Evolutionary conservation across 2,329 filamentous ascomycete species (phyloP), one percentile per base, ranked within the genome.

Genomic region (Ascochyta viciae-villosae): DNA sequence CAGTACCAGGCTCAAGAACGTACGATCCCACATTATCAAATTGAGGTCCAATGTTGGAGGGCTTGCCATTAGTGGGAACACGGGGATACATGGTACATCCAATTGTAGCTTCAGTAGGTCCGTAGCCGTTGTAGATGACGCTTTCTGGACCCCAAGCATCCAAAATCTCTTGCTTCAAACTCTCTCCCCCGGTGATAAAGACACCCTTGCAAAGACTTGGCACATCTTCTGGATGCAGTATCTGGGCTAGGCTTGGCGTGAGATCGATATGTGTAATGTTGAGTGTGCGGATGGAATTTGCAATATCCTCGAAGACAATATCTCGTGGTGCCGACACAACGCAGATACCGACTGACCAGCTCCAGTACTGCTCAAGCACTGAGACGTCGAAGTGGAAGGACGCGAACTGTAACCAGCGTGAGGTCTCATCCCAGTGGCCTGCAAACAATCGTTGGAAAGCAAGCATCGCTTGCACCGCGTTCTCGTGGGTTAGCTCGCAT

Each of bases 341-440:
- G 4, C 89, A 88, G 24, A 97, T 92, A 1, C 92, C 92, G 0
- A 95, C 90, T 26, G 89, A 92, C 93, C 93, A 97, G 54, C 89
- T 95, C 92, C 92, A 97, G 73, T 94, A 97, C 68, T 96, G 93
- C 70, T 97, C 93, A 0, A 97, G 82, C 0, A 97, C 90, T 1
- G 91, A 95, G 4, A 97, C 93, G 66, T 97, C 94, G 58, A 97
- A 97, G 74, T 96, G 94, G 53, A 96, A 91, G 0, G 92, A 93
- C 1, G 94, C 94, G 70, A 97, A 97, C 70, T 97, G 94, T 0
- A 97, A 81, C 89, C 92, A 97, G 54, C 89, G 86, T 0, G 92
- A 96, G 0, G 83, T 71, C 0, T 80, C 67, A 37, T 89, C 83
- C 90, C 92, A 96, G 65, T 91, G 89, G 0, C 83, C 86, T 5